Base-by-base conservation (phyloP, 805 yeast genomes). In the Pichia californica region DNA sequence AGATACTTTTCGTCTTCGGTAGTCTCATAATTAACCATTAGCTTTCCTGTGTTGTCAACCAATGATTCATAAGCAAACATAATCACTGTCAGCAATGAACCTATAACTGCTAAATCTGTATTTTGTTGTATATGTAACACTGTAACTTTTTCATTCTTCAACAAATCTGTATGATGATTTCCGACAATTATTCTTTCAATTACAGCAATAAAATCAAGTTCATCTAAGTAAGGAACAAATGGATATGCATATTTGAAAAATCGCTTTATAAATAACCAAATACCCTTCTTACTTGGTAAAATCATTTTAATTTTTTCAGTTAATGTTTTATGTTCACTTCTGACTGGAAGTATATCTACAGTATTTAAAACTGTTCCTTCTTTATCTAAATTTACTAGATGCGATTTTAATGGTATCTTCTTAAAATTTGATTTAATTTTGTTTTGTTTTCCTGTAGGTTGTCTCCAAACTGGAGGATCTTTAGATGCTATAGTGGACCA, bases 51-150 rank as follows among this genome's bases (percentile, higher is more conserved):
- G 29, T 33, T 35, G 5, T 38, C 20, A 6, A 25, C 14, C n/a
- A 44, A 15, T 7, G 49, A 41, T 7, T 31, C 43, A 50, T 67
- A 71, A 0, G 75, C 56, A 19, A 75, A 50, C 47, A 78, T 59
- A 31, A 76, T 49, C 2, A 74, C 58, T 9, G 71, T 54, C 36
- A 76, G 55, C 13, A 76, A 51, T 1, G 67, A 58, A 0, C 81
- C 81, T 18, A 73, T 40, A 6, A 58, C 50, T 1, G 79, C 77
- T 45, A 74, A 66, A 51, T 74, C 80, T 29, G 71, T 52, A 51
- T 73, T 59, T 45, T 62, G 67, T 30, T 64, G 66, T 11, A 74
- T 48, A 25, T 58, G 56, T 11, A 75, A 38, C 1, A 44, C 43
- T 8, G 46, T 50, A 7, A 72, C 54, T 20, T 47, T 52, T 9